Conservation (phyloP, 495 filamentous ascomycete genomes). For the Symbiotaphrina buchneri region DNA sequence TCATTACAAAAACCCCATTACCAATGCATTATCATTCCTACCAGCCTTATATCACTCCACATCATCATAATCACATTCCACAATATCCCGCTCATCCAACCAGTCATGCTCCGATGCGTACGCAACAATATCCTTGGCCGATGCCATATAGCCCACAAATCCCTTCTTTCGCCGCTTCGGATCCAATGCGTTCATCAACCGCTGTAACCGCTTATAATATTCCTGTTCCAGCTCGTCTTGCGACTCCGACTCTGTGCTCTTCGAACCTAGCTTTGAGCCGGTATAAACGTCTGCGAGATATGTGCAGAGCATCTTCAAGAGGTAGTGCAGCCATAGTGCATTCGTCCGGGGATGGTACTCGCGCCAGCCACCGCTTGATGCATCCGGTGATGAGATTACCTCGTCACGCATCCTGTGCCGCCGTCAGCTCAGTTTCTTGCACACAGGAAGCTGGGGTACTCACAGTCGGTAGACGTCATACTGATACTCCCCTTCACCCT, state of each 20-base stretch:
- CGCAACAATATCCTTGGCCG: not conserved
- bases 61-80: constrained; percentile 1
- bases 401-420: not conserved
- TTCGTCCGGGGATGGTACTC: not conserved
- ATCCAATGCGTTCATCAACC: not conserved
- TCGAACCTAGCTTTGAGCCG: not conserved
- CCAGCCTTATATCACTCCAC: too few species aligned
- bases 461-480: constrained; percentile 12
- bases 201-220: not conserved
- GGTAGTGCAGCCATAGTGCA: constrained; percentile 1
- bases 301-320: not conserved
- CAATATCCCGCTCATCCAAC: constrained; percentile 1
- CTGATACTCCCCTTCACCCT: constrained; percentile 6
- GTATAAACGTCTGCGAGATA: not conserved
- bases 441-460: constrained; percentile 1
- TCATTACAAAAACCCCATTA: too few species aligned
- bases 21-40: too few species aligned
- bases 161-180: not conserved
- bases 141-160: not conserved
- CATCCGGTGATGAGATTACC: not conserved
- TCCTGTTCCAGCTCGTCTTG: too few species aligned
- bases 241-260: too few species aligned
- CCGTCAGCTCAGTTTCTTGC: not conserved
- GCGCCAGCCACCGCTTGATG: not conserved
- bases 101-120: constrained; percentile 1